Conservation (phyloP, 2,329 filamentous ascomycete species). For the Nigrograna mackinnonii region DNA sequence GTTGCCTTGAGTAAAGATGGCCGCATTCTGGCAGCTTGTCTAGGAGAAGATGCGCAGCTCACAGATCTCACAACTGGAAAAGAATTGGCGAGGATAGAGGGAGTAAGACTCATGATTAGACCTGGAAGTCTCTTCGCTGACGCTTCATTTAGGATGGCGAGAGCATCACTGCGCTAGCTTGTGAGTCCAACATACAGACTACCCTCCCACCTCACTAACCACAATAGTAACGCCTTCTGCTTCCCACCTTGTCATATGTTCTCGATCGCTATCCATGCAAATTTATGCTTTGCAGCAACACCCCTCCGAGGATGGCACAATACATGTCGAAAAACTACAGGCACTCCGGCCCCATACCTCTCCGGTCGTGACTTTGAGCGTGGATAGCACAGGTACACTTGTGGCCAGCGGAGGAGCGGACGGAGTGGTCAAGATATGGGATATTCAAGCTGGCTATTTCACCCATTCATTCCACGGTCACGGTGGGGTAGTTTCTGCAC, state of each 20-base stretch:
- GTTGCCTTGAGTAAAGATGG: constrained; percentile 82
- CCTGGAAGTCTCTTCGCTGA: constrained; percentile 32
- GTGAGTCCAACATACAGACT: constrained; percentile 45
- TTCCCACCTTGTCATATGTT: constrained; percentile 88
- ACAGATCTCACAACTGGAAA: constrained; percentile 82
- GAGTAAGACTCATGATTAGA: constrained; percentile 58
- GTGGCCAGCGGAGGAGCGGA: constrained; percentile 93
- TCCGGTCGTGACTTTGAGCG: constrained; percentile 82
- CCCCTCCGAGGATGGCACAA: constrained; percentile 61
- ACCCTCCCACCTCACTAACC: constrained; percentile 15
- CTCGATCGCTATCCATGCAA: constrained; percentile 92
- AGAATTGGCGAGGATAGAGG: constrained; percentile 84
- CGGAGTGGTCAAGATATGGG: constrained; percentile 95
- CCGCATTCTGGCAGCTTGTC: constrained; percentile 79
- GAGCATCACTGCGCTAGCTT: constrained; percentile 72
- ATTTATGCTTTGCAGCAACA: constrained; percentile 75
- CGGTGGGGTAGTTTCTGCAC: constrained; percentile 85
- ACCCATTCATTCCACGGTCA: constrained; percentile 96
- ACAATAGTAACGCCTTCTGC: constrained; percentile 78
- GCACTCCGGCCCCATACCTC: constrained; percentile 89
- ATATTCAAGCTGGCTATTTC: constrained; percentile 84
- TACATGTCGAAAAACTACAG: constrained; percentile 66
- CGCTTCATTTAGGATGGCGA: constrained; percentile 61
- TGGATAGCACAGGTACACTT: constrained; percentile 85
- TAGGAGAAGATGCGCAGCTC: constrained; percentile 90